Base-by-base conservation (phyloP, 2,329 filamentous ascomycete species). In the Dryadomyces sulphureus region DNA sequence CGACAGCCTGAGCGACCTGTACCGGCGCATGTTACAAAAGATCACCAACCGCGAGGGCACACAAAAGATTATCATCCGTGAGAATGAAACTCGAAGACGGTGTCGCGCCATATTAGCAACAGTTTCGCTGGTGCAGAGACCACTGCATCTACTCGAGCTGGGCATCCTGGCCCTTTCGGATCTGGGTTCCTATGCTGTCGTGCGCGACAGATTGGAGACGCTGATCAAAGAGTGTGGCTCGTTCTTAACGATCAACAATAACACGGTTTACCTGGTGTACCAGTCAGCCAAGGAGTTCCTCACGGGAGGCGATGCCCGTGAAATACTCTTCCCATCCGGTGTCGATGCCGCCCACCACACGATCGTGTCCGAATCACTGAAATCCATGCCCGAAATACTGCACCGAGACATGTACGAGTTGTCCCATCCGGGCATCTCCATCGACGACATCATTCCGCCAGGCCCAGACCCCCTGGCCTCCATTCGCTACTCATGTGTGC, bases 261-360 rank as follows among this genome's bases (percentile, higher is more conserved):
- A 35, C 1, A 49, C 25, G 0, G 39, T 68, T 7, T 60, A 55
- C 39, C 60, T 66, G 49, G 56, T 69, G 1, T 64, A 69, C 48
- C 60, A 65, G 47, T 68, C 65, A 4, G 67, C 64, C 0, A 66
- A 67, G 49, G 65, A 69, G 17, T 66, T 57, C 49, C 47, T 71
- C 1, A 25, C 47, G 6, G 27, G 53, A 14, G 27, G 7, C 22
- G 46, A 55, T 8, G 52, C 12, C 9, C 7, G 4, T 6, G n/a
- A 43, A n/a, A 36, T 49, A 12, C 53, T 66, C 5, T 61, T 65
- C 36, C 56, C 59, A 5, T 41, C 16, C 22, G 57, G 61, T 2
- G 27, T 43, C 4, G 35, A 45, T 19, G 34, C 53, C 3, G 47
- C 53, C 16, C 62, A 69, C 45, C 35, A 54, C 14, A 5, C 2